Conservation (phyloP, 2,329 filamentous ascomycete species). For the Aspergillus neotritici region DNA sequence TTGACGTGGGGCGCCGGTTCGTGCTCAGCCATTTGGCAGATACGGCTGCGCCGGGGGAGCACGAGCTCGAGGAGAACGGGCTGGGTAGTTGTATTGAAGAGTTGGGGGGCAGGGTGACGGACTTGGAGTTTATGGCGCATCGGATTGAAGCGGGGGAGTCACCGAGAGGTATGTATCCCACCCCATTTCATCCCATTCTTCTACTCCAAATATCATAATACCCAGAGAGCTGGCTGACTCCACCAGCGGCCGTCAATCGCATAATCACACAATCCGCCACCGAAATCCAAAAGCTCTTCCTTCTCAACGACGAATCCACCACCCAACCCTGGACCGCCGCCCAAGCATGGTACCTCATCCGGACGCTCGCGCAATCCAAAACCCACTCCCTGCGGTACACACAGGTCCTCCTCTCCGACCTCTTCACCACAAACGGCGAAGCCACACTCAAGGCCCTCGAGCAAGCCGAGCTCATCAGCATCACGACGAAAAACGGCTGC, state of each 20-base stretch:
- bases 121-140: constrained; percentile 89
- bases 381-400: constrained; percentile 66
- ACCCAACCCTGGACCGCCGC: constrained; percentile 68
- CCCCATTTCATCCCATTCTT: too few species aligned
- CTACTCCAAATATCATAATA: not conserved
- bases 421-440: constrained; percentile 70
- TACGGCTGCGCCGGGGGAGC: constrained; percentile 29
- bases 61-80: constrained; percentile 33
- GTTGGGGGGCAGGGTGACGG: constrained; percentile 86
- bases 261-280: constrained; percentile 85
- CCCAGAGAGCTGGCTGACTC: too few species aligned
- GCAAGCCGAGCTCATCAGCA: constrained; percentile 76
- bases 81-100: constrained; percentile 75
- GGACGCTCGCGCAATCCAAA: constrained; percentile 63
- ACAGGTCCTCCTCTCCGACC: constrained; percentile 69
- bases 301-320: constrained; percentile 57
- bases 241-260: constrained; percentile 66
- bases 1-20: constrained; percentile 80
- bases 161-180: constrained; percentile 51
- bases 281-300: constrained; percentile 89
- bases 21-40: constrained; percentile 73
- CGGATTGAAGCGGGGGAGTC: constrained; percentile 81
- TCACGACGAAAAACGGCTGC: constrained; percentile 67
- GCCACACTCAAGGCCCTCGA: constrained; percentile 72
- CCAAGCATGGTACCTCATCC: constrained; percentile 88